phyloP scores from a whole-genome alignment of 2,329 filamentous ascomycete species.

The Aspergillus fijiensis region DNA sequence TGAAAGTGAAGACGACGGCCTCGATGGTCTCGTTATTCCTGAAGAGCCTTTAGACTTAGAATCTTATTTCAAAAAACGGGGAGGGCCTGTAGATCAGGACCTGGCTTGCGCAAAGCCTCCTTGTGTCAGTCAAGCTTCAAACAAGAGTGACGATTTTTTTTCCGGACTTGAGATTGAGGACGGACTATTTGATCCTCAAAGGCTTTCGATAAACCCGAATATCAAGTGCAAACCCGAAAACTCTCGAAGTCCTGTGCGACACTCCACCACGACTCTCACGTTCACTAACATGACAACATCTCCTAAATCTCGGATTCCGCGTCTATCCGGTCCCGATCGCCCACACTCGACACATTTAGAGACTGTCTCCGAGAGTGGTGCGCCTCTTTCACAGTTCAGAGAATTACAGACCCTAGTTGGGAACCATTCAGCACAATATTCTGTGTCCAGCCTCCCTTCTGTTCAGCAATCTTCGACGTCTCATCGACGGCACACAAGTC shows the following conservation, averaged over 20 bases:
- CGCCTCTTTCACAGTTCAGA: conserved; percentile 62
- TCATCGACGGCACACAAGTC: conserved; percentile 57
- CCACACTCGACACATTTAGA: conserved; percentile 73
- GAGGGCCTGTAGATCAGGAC: conserved; percentile 47
- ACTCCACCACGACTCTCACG: conserved; percentile 78
- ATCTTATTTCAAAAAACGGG: conserved; percentile 71
- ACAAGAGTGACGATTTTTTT: conserved; percentile 71
- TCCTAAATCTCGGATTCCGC: conserved; percentile 69
- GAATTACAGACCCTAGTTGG: conserved; percentile 67
- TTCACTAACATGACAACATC: conserved; percentile 77
- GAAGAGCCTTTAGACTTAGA: conserved; percentile 79
- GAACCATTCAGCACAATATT: conserved; percentile 66
- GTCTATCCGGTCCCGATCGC: conserved; percentile 70
- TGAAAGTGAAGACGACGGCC: conserved; percentile 90
- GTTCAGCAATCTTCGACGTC: conserved; percentile 61
- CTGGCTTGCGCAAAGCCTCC: conserved; percentile 33
- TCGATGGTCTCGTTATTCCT: conserved; percentile 86
- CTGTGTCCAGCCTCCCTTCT: conserved; percentile 63
- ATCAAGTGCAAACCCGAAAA: conserved; percentile 77
- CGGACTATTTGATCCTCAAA: conserved; percentile 76
- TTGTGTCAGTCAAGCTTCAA: conserved; percentile 19
- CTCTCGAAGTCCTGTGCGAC: conserved; percentile 66
- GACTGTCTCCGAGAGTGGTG: conserved; percentile 87
- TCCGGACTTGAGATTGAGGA: conserved; percentile 83
- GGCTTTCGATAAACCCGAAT: conserved; percentile 84